Conservation (phyloP, 345 rosid species). For the Syzygium grande region DNA sequence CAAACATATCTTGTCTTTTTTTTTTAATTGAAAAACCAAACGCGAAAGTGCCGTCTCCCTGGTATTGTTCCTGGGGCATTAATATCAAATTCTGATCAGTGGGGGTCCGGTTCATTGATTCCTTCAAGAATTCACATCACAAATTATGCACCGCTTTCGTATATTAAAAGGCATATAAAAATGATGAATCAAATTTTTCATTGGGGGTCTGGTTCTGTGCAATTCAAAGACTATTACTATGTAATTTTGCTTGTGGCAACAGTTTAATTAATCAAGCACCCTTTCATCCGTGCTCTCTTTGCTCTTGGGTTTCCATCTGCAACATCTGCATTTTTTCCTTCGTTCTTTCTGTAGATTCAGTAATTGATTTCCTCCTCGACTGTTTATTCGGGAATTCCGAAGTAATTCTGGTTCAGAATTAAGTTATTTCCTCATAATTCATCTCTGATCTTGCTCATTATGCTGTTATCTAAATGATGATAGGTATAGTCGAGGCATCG, state of each 20-base stretch:
- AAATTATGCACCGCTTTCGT: neutral
- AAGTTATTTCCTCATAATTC: neutral
- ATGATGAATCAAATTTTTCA: neutral
- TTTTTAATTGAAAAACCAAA: neutral
- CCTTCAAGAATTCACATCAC: neutral
- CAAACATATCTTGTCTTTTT: neutral
- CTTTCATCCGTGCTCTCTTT: neutral
- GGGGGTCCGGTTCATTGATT: neutral
- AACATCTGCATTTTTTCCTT: neutral
- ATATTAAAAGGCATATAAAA: neutral
- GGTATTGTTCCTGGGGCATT: neutral
- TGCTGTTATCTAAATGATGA: neutral
- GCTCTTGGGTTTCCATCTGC: neutral
- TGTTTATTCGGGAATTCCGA: neutral
- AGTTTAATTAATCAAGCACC: neutral
- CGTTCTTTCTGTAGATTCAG: neutral
- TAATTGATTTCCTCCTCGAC: neutral
- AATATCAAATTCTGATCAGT: neutral
- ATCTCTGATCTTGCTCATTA: neutral
- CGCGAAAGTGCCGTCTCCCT: slow-evolving; percentile 1
- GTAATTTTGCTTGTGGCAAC: neutral
- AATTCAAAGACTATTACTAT: neutral
- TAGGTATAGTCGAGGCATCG: neutral
- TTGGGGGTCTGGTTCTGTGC: neutral
- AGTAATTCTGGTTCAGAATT: neutral